Evolutionary conservation across 1,284 basidiomycete species (phyloP).

Genomic region (Puccinia horiana): DNA sequence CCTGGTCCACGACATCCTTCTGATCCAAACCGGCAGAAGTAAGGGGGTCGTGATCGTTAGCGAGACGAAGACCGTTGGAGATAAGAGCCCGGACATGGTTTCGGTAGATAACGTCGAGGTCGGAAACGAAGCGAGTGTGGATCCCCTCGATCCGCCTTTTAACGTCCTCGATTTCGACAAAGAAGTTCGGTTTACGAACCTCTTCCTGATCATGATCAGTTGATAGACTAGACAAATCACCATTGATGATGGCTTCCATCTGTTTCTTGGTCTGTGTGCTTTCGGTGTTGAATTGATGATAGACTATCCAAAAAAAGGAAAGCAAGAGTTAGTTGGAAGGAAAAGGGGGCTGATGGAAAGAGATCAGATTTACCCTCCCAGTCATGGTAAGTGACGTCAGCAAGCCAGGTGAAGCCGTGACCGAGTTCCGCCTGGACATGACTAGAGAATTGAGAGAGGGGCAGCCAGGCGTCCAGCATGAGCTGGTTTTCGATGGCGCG

Average conservation of each 20-base stretch:
- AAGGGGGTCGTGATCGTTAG: not conserved
- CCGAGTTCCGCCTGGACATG: constrained; percentile 13
- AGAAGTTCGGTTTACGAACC: not conserved
- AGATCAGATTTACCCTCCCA: constrained; percentile 28
- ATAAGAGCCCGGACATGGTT: not conserved
- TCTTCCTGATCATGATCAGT: no score
- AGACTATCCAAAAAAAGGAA: not conserved
- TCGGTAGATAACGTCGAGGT: not conserved
- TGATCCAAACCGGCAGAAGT: no score
- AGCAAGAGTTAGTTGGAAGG: not conserved
- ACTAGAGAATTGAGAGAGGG: not conserved
- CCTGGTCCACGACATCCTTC: no score
- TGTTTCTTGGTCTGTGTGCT: not conserved
- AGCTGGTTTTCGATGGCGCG: not conserved
- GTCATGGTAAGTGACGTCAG: constrained; percentile 29
- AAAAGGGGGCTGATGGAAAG: not conserved
- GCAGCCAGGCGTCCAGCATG: not conserved
- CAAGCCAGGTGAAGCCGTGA: constrained; percentile 32
- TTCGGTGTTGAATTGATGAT: not conserved
- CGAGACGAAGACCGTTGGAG: not conserved
- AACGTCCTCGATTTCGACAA: not conserved
- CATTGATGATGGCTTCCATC: not conserved
- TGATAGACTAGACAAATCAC: not conserved
- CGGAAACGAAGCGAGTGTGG: not conserved
- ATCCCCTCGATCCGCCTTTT: not conserved